Percentiles rank a stretch among this genome's conserved stretches.
Evolutionary conservation across 257 asterid genomes (phyloP).

Genomic region (Solanum verrucosum): DNA sequence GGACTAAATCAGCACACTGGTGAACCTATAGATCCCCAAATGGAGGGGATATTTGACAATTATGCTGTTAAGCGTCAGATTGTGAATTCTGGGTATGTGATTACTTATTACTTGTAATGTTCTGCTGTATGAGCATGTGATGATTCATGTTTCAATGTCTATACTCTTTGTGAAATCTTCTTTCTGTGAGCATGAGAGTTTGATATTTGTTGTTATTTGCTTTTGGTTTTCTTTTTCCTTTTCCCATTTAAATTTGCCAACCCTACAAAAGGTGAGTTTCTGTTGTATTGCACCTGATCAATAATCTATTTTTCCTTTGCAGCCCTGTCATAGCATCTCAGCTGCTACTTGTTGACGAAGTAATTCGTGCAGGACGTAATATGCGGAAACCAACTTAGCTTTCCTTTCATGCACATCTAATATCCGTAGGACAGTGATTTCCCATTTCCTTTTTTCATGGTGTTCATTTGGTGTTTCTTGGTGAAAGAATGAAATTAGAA

Average conservation of each 20-base stretch:
- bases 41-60: conserved; percentile 98
- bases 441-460: background rate
- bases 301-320: conserved; percentile 17
- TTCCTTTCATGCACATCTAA: background rate
- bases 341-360: conserved; percentile 90
- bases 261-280: background rate
- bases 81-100: conserved; percentile 79
- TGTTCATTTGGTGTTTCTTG: background rate
- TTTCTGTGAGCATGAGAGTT: background rate
- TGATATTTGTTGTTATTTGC: background rate
- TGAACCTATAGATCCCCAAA: conserved; percentile 90
- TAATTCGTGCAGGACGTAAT: conserved; percentile 95
- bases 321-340: conserved; percentile 92
- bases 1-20: conserved; percentile 93
- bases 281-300: background rate
- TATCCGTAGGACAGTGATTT: background rate
- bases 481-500: background rate
- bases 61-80: conserved; percentile 95
- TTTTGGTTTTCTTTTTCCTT: background rate
- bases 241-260: background rate
- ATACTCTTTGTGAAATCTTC: background rate
- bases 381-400: conserved; percentile 78
- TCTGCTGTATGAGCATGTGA: background rate
- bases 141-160: background rate
- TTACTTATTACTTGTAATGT: background rate